phyloP scores from a whole-genome alignment of 108 stramenopile genomes.

The Skeletonema grethae region DNA sequence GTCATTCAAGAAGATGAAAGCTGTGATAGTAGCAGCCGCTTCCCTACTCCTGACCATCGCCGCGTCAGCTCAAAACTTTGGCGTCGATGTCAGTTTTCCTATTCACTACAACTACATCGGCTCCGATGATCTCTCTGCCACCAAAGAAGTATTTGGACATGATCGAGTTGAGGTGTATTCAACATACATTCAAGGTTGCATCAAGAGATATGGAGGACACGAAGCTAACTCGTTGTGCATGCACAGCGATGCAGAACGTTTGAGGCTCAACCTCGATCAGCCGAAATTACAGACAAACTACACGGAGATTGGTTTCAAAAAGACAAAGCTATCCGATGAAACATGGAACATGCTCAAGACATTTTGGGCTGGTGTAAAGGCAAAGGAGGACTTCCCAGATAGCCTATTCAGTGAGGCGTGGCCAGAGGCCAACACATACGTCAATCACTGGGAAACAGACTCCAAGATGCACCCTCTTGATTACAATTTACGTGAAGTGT shows the following conservation, averaged over 20 bases:
- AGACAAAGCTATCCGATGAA: slow-evolving; percentile 31
- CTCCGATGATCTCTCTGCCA: slow-evolving; percentile 2
- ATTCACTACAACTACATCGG: slow-evolving; percentile 34
- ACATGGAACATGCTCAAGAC: slow-evolving; percentile 22
- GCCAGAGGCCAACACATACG: slow-evolving; percentile 55
- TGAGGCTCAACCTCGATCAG: slow-evolving; percentile 23
- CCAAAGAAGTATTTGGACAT: slow-evolving; percentile 8
- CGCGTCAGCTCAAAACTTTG: slow-evolving; percentile 19
- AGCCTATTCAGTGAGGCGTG: slow-evolving; percentile 32
- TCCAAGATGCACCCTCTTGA: slow-evolving; percentile 24
- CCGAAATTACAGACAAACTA: slow-evolving; percentile 37
- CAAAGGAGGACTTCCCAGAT: slow-evolving; percentile 34
- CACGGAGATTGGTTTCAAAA: slow-evolving; percentile 35
- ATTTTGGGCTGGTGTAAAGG: slow-evolving; percentile 37
- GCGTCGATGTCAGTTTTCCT: slow-evolving; percentile 44
- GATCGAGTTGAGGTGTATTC: slow-evolving; percentile 16
- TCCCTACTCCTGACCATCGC: neutral
- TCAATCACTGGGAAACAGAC: slow-evolving; percentile 48
- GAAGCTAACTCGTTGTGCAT: slow-evolving; percentile 17
- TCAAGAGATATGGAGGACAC: slow-evolving; percentile 5
- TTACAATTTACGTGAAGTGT: slow-evolving; percentile 15
- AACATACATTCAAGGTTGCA: slow-evolving; percentile 41
- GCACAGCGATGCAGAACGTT: slow-evolving; percentile 26
- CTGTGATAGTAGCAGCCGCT: too few relatives aligned
- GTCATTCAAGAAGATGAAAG: too few relatives aligned